A percentile compares a stretch with the other conserved stretches of the same genome.
These are phyloP conservation scores for Sistotremastrum niveocremeum DNA, from an alignment of 768 basidiomycete species.

Conservation along the genomic window DNA sequence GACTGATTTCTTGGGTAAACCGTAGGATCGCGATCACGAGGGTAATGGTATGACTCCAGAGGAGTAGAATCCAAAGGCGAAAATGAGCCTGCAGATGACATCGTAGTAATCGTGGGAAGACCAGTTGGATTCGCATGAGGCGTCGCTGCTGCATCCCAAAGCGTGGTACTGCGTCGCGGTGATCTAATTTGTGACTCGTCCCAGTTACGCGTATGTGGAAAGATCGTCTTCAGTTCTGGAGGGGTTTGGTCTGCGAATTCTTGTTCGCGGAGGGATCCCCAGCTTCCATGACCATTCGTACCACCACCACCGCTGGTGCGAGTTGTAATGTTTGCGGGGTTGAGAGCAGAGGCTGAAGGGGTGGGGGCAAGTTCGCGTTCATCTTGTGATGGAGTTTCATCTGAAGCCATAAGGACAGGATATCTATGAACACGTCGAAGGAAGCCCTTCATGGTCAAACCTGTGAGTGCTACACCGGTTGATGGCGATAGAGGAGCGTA, in stretches of 20 bases:
- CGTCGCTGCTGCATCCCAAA: too few relatives aligned
- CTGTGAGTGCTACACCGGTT: neutral
- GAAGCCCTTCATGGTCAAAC: slow-evolving; percentile 47
- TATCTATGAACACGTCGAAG: slow-evolving; percentile 88
- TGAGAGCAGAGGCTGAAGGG: neutral
- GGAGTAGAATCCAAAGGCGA: too few relatives aligned
- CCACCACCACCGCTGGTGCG: slow-evolving; percentile 1
- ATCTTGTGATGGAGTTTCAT: slow-evolving; percentile 12
- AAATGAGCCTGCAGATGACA: too few relatives aligned
- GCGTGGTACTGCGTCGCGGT: too few relatives aligned
- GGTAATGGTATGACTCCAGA: too few relatives aligned
- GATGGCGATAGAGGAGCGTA: slow-evolving; percentile 12
- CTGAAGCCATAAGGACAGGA: slow-evolving; percentile 52
- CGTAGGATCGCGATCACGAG: too few relatives aligned
- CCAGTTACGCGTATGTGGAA: too few relatives aligned
- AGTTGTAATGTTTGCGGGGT: neutral
- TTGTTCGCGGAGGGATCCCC: neutral
- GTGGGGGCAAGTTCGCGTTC: neutral
- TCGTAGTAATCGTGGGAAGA: too few relatives aligned
- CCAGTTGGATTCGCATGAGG: too few relatives aligned
- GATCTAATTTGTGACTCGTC: too few relatives aligned
- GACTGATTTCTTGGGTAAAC: too few relatives aligned
- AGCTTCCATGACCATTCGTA: slow-evolving; percentile 1
- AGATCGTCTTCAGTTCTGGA: neutral
- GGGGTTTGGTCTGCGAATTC: neutral